These are phyloP conservation scores for thale cress (Arabidopsis thaliana) DNA, from an alignment of 345 rosid genomes.

Conservation along the genomic window DNA sequence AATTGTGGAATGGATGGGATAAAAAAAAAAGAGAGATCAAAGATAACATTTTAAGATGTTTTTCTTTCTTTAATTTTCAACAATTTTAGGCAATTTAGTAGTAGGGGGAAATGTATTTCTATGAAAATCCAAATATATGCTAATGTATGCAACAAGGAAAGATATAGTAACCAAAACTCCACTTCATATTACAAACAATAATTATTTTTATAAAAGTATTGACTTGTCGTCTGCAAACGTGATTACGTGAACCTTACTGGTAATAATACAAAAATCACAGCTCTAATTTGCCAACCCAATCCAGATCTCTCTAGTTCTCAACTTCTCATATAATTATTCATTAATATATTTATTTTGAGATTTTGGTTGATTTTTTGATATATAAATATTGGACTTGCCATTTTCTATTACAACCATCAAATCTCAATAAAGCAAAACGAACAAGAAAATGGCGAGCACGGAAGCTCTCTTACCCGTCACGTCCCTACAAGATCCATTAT, in stretches of 20 bases:
- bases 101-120: not conserved
- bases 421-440: constrained; percentile 32
- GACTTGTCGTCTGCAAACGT: constrained; percentile 6
- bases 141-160: constrained; percentile 4
- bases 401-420: constrained; percentile 6
- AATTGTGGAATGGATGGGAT: no score
- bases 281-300: constrained; percentile 29
- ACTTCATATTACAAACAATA: not conserved
- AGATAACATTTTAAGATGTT: no score
- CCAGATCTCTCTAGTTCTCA: constrained; percentile 9
- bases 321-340: constrained; percentile 9
- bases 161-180: not conserved
- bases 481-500: constrained; percentile 36
- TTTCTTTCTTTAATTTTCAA: not conserved
- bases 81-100: not conserved
- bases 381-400: constrained; percentile 24
- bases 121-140: not conserved
- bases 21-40: no score
- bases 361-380: not conserved
- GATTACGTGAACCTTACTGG: constrained; percentile 1
- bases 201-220: not conserved
- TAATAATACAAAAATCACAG: constrained; percentile 1
- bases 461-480: constrained; percentile 43
- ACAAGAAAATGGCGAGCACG: constrained; percentile 39
- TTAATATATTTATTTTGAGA: not conserved